Evolutionary conservation across 2,329 filamentous ascomycete species (phyloP).

Genomic region (Neofusicoccum parvum): DNA sequence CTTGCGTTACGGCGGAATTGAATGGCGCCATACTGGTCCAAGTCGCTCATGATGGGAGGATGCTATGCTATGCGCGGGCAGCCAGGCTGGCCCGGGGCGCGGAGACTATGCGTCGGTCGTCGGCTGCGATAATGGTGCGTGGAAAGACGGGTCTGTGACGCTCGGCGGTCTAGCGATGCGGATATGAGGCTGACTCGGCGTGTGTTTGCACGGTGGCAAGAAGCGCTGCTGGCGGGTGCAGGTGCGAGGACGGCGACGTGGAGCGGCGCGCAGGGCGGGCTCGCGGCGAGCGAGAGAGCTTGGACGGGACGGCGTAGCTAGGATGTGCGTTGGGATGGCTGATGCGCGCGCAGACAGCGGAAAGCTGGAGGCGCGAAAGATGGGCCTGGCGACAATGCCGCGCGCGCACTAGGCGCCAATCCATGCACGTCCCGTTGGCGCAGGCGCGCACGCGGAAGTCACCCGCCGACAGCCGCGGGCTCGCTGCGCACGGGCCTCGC

Average conservation of each 20-base stretch:
- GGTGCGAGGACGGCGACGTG: not conserved
- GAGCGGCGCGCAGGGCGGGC: not conserved
- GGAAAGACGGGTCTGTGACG: not conserved
- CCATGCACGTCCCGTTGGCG: not conserved
- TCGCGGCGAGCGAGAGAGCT: not conserved
- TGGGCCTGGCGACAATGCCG: not conserved
- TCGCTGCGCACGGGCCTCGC: too few species aligned
- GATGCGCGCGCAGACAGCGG: not conserved
- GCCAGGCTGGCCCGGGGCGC: not conserved
- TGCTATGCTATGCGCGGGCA: not conserved
- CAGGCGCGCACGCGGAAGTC: too few species aligned
- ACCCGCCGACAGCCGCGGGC: too few species aligned
- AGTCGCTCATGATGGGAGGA: slow-evolving; percentile 75
- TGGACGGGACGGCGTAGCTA: not conserved
- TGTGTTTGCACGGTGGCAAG: not conserved
- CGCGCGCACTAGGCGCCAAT: not conserved
- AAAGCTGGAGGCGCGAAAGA: not conserved
- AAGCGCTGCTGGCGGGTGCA: not conserved
- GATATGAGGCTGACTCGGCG: not conserved
- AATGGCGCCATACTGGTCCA: slow-evolving; percentile 71
- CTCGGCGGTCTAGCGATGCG: not conserved
- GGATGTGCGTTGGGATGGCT: not conserved
- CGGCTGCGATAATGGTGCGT: not conserved
- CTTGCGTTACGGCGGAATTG: not conserved
- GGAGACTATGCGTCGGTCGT: not conserved